Evolutionary conservation across 345 rosid genomes (phyloP).

Genomic region (Punica granatum): DNA sequence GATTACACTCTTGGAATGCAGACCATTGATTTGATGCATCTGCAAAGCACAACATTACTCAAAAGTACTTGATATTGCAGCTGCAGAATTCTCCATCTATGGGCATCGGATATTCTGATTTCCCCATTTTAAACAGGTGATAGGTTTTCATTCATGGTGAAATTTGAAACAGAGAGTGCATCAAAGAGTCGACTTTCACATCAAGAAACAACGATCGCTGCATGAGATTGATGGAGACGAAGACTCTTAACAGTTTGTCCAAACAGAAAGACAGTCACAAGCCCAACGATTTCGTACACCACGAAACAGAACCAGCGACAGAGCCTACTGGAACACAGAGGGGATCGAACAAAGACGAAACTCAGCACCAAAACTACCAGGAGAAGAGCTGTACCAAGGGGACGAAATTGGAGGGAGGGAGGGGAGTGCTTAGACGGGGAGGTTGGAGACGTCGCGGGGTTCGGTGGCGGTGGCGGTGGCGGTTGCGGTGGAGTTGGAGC

Average conservation of each 20-base stretch:
- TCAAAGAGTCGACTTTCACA: not conserved
- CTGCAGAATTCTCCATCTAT: not conserved
- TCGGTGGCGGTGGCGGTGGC: not conserved
- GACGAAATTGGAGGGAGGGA: not conserved
- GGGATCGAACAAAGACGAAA: not conserved
- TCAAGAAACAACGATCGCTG: not conserved
- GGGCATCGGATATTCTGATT: not conserved
- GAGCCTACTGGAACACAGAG: not conserved
- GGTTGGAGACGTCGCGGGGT: slow-evolving; percentile 15
- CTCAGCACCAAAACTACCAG: not conserved
- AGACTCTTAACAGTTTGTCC: not conserved
- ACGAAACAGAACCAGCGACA: not conserved
- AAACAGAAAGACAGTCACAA: not conserved
- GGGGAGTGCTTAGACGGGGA: slow-evolving; percentile 18
- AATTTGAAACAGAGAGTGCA: not conserved
- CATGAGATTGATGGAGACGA: not conserved
- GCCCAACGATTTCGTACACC: not conserved
- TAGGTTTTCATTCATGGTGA: not conserved
- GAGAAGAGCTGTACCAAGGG: not conserved
- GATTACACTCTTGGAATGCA: too few relatives aligned
- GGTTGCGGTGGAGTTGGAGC: slow-evolving; percentile 9
- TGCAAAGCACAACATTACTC: not conserved
- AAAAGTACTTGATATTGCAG: not conserved
- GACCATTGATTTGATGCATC: not conserved
- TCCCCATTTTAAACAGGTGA: not conserved